phyloP scores from a whole-genome alignment of 2,329 filamentous ascomycete species.

The Claviceps monticola region DNA sequence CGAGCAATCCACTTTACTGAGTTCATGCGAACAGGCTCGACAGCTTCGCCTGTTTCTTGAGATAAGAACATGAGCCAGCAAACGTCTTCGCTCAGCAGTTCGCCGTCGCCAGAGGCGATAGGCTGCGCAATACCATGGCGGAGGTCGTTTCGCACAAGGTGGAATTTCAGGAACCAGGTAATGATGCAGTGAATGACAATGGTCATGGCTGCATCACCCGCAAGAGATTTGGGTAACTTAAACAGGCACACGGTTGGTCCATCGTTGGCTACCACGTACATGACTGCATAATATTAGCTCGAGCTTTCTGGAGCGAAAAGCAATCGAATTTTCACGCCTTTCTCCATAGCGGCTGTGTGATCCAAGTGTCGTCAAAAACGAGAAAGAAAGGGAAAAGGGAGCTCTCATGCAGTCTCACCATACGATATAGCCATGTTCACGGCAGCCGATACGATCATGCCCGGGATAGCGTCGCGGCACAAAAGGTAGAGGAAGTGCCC shows the following conservation, averaged over 20 bases:
- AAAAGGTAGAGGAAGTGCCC: not conserved
- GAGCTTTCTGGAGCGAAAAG: not conserved
- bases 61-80: conserved; percentile 31
- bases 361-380: not conserved
- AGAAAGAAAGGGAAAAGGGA: not conserved
- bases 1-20: conserved; percentile 12
- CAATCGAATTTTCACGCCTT: too few relatives aligned
- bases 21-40: not conserved
- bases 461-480: not conserved
- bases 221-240: not conserved
- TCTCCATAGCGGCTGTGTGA: too few relatives aligned
- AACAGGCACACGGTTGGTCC: not conserved
- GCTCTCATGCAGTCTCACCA: not conserved
- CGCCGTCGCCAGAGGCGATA: conserved; percentile 26
- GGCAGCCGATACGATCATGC: not conserved
- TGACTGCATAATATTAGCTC: not conserved
- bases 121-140: conserved; percentile 29
- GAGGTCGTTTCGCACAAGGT: conserved; percentile 34
- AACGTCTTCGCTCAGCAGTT: conserved; percentile 19
- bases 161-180: conserved; percentile 36
- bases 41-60: not conserved
- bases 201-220: conserved; percentile 27
- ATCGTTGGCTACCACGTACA: not conserved
- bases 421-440: not conserved
- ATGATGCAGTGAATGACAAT: conserved; percentile 35